Conservation (phyloP, 2,329 filamentous ascomycete species). For the Colletotrichum sp. region DNA sequence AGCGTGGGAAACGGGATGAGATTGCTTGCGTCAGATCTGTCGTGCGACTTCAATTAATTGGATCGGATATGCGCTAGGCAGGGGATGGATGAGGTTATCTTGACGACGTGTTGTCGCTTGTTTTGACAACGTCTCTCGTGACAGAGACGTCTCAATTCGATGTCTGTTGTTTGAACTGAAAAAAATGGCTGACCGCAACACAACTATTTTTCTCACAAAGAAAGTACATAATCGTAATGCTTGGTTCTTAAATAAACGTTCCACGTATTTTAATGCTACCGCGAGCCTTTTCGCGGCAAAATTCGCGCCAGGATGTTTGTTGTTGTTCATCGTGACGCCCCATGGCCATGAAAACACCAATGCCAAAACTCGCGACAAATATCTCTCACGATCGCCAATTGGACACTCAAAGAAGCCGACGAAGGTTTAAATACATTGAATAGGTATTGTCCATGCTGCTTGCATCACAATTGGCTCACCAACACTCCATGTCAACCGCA, state of each 20-base stretch:
- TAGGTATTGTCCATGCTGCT: accelerated
- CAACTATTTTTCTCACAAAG: accelerated
- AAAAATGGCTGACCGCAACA: neutral
- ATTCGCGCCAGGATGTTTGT: neutral
- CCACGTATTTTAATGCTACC: neutral
- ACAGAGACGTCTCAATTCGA: accelerated
- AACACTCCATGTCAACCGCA: accelerated
- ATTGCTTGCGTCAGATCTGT: neutral
- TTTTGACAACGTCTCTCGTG: accelerated
- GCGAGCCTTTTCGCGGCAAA: accelerated
- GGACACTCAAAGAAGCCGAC: accelerated
- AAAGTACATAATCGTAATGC: accelerated
- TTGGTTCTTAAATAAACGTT: accelerated
- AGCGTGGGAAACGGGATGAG: neutral
- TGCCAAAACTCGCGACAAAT: neutral
- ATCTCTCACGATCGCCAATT: accelerated
- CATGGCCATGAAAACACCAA: neutral
- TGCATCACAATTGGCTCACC: neutral
- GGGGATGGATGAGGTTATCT: neutral
- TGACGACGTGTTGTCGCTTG: neutral
- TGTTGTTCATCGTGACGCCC: neutral
- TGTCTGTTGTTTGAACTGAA: neutral
- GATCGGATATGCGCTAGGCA: neutral
- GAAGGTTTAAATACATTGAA: accelerated
- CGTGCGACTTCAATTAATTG: neutral